phyloP scores from a whole-genome alignment of 805 yeast genomes.

The Clavispora asparagi region DNA sequence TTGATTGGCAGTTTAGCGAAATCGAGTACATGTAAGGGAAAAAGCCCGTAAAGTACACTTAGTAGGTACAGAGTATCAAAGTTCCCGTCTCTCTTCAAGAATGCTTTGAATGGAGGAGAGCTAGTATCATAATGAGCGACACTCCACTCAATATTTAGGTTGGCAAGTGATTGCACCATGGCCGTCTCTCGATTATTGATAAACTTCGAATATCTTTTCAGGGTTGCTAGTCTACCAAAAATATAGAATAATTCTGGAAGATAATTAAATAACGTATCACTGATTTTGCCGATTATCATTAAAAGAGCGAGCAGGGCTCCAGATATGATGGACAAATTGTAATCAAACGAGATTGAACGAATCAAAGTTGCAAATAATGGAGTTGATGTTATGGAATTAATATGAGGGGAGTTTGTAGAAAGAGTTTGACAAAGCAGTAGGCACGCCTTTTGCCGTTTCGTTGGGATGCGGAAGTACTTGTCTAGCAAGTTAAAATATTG shows the following conservation, averaged over 20 bases:
- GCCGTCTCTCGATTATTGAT: slow-evolving; percentile 7
- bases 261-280: slow-evolving; percentile 24
- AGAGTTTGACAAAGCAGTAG: slow-evolving; percentile 8
- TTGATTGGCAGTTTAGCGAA: slow-evolving; percentile 40
- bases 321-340: slow-evolving; percentile 34
- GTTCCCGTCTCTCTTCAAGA: slow-evolving; percentile 8
- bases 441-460: slow-evolving; percentile 29
- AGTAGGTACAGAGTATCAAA: slow-evolving; percentile 33
- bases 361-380: slow-evolving; percentile 33
- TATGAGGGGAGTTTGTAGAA: slow-evolving; percentile 20
- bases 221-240: slow-evolving; percentile 33
- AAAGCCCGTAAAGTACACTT: slow-evolving; percentile 52
- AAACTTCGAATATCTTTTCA: slow-evolving; percentile 19
- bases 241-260: slow-evolving; percentile 41
- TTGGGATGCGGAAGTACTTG: slow-evolving; percentile 25
- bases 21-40: slow-evolving; percentile 43
- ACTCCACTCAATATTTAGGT: slow-evolving; percentile 14
- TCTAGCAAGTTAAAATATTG: slow-evolving; percentile 34
- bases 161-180: slow-evolving; percentile 3
- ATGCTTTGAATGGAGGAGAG: not conserved
- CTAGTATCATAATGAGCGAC: slow-evolving; percentile 10
- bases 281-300: slow-evolving; percentile 40
- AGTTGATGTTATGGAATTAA: slow-evolving; percentile 28
- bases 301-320: slow-evolving; percentile 26
- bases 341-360: slow-evolving; percentile 37